These are phyloP conservation scores for Candida tammaniensis DNA, from an alignment of 805 yeast genomes.

Conservation along the genomic window DNA sequence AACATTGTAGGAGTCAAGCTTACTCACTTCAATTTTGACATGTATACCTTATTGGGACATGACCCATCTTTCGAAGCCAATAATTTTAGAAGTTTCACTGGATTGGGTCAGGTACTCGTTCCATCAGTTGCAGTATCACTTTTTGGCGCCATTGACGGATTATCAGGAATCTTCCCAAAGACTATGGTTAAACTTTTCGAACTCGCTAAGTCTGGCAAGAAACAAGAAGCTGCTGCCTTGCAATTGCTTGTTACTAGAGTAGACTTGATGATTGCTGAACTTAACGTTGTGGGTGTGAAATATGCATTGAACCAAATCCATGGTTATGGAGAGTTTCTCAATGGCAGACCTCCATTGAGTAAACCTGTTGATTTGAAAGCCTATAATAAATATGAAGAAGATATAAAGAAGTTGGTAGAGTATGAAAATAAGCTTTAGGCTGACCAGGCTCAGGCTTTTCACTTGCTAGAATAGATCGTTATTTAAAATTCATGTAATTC, in stretches of 20 bases:
- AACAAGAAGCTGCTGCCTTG: slow-evolving; percentile 16
- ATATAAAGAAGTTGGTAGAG: too few relatives aligned
- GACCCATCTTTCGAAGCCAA: slow-evolving; percentile 21
- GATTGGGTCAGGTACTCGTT: slow-evolving; percentile 23
- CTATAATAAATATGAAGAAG: slow-evolving; percentile 7
- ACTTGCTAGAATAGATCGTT: too few relatives aligned
- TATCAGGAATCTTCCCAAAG: slow-evolving; percentile 23
- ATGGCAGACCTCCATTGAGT: slow-evolving; percentile 14
- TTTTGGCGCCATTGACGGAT: slow-evolving; percentile 24
- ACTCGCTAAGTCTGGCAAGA: slow-evolving; percentile 11
- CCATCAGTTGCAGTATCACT: slow-evolving; percentile 22
- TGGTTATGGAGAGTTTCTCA: slow-evolving; percentile 18
- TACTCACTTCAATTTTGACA: slow-evolving; percentile 22
- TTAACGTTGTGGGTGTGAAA: slow-evolving; percentile 30
- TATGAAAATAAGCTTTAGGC: too few relatives aligned
- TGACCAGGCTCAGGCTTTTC: too few relatives aligned
- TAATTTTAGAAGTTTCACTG: slow-evolving; percentile 23
- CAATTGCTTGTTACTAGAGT: slow-evolving; percentile 20
- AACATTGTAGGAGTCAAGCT: slow-evolving; percentile 34
- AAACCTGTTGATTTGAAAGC: slow-evolving; percentile 5
- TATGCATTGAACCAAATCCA: slow-evolving; percentile 17
- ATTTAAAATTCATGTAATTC: too few relatives aligned
- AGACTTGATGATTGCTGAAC: slow-evolving; percentile 24
- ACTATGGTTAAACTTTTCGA: slow-evolving; percentile 16
- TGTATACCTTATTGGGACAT: slow-evolving; percentile 17